Base-by-base conservation (phyloP, 225 moss, liverwort and hornwort genomes). In the Thuidium tamariscinum region DNA sequence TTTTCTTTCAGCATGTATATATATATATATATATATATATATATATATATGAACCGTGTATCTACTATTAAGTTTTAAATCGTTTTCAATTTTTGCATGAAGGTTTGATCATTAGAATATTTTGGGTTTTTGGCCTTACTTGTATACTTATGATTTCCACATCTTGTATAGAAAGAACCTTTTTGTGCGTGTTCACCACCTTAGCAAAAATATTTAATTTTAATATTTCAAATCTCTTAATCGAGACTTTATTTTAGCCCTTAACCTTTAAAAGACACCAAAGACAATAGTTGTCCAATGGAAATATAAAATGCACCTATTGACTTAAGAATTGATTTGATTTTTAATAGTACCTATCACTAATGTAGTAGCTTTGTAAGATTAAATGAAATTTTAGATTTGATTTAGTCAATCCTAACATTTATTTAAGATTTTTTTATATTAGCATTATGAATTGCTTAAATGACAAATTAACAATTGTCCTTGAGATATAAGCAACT, bases 301-400 rank as follows among this genome's bases (percentile, higher is more conserved):
- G 1, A 26, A 42, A 25, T 2, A 41, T 0, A 25, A 2, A 69
- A 9, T 70, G 42, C 25, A 26, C 41, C 26, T 8, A 26, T 26
- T 15, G 0, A 2, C 25, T 41, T 0, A 68, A 39, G 7, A 25
- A 69, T 39, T 42, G 16, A 44, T 26, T 27, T 16, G 5, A 13
- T 42, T 11, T 68, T 34, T 7, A 0, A 39, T 1, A 29, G 0
- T 44, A 10, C 6, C 2, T 72, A 46, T 46, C 4, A 72, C 1
- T 7, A 1, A 46, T 16, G 17, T 5, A 0, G 1, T 17, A 2
- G 9, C 10, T 2, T 44, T 29, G 0, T 16, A 44, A 1, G 0
- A 2, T 71, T 16, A 27, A 11, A 5, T 16, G 30, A 7, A 6
- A 30, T 30, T 19, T 32, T 18, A 30, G 7, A 3, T 32, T 73